Evolutionary conservation across 148 eudicot species (phyloP).

Genomic region (Gaultheria prostrata): DNA sequence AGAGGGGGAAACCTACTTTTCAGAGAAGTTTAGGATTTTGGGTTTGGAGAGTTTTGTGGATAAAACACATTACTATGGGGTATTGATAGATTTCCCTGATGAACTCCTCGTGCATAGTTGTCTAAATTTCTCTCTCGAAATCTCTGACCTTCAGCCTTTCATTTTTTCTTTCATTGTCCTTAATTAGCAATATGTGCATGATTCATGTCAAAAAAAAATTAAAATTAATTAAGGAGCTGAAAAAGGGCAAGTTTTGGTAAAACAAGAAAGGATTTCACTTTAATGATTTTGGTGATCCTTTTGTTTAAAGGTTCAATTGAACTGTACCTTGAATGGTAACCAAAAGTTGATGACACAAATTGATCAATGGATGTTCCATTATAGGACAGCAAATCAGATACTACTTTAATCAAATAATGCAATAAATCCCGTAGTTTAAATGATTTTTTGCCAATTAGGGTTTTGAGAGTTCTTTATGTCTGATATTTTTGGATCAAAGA

Average conservation of each 20-base stretch:
- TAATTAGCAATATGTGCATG: background rate
- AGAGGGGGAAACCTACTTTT: too few species aligned
- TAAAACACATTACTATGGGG: too few species aligned
- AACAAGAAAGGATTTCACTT: background rate
- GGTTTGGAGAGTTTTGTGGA: too few species aligned
- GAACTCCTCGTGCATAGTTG: too few species aligned
- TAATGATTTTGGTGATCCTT: background rate
- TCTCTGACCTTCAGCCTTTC: too few species aligned
- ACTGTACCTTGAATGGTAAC: background rate
- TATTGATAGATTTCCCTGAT: too few species aligned
- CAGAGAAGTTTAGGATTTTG: too few species aligned
- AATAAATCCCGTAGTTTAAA: background rate
- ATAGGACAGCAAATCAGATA: background rate
- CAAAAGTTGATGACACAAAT: conserved; percentile 2
- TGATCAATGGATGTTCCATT: background rate
- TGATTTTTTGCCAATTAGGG: background rate
- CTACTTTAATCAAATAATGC: background rate
- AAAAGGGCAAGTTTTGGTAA: background rate
- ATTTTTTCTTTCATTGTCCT: too few species aligned
- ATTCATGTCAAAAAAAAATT: background rate
- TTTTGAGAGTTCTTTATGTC: background rate
- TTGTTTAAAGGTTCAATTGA: conserved; percentile 10
- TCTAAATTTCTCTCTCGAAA: too few species aligned
- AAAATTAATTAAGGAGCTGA: background rate
- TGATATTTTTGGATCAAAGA: background rate